Evolutionary conservation across 495 filamentous ascomycete genomes (phyloP).

Genomic region (Aspergillus homomorphus): DNA sequence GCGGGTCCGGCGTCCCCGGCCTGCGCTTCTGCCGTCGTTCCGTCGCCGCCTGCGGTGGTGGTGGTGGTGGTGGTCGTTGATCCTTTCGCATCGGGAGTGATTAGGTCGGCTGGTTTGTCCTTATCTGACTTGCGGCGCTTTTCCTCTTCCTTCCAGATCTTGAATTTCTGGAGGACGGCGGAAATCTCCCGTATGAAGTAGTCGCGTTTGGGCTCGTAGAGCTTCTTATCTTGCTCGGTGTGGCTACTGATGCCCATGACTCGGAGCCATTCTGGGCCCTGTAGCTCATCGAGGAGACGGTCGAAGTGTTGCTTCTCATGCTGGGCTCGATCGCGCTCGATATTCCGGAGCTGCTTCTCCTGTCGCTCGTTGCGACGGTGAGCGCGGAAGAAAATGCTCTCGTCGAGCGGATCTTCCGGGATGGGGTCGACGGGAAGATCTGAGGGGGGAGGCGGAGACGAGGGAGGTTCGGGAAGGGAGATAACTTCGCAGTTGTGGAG

Average conservation of each 20-base stretch:
- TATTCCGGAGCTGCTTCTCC: constrained; percentile 90
- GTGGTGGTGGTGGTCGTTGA: neutral
- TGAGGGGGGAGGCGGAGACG: neutral
- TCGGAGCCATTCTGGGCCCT: constrained; percentile 89
- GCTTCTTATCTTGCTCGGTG: constrained; percentile 76
- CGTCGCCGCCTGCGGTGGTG: constrained; percentile 17
- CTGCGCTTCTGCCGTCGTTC: constrained; percentile 8
- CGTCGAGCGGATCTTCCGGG: constrained; percentile 69
- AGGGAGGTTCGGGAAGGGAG: constrained; percentile 18
- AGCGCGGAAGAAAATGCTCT: constrained; percentile 61
- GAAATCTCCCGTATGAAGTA: constrained; percentile 80
- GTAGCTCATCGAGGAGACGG: constrained; percentile 78
- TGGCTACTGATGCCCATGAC: constrained; percentile 88
- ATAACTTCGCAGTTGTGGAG: constrained; percentile 35
- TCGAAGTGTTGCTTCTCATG: constrained; percentile 89
- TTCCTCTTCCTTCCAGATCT: constrained; percentile 84
- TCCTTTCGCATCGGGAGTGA: neutral
- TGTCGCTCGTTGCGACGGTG: constrained; percentile 79
- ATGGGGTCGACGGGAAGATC: neutral
- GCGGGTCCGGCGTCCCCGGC: too few relatives aligned
- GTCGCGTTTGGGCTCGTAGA: constrained; percentile 79
- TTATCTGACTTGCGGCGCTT: constrained; percentile 70
- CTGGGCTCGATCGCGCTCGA: constrained; percentile 85
- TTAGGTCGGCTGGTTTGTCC: constrained; percentile 44
- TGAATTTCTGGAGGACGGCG: constrained; percentile 80